phyloP scores from a whole-genome alignment of 108 stramenopile species.

The Cyclotella atomus region DNA sequence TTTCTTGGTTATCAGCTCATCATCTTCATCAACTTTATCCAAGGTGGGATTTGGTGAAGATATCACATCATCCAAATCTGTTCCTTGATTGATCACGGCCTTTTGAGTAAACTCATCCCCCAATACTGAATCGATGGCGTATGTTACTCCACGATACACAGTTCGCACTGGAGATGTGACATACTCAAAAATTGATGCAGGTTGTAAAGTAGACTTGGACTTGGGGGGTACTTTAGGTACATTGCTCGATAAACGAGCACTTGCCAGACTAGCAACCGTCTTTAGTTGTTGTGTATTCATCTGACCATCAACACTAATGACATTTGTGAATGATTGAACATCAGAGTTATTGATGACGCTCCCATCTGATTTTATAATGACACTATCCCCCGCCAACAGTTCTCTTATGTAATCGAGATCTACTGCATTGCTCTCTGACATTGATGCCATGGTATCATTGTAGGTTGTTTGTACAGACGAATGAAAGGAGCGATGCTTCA shows the following conservation, averaged over 20 bases:
- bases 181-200: neutral
- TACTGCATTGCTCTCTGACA: neutral
- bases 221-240: neutral
- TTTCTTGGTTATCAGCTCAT: neutral
- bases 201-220: neutral
- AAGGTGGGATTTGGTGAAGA: neutral
- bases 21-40: slow-evolving; percentile 9
- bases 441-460: no score
- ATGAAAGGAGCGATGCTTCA: no score
- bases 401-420: slow-evolving; percentile 13
- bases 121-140: neutral
- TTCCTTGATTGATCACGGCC: neutral
- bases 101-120: neutral
- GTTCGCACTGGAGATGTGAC: slow-evolving; percentile 1
- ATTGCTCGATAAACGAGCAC: neutral
- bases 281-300: neutral
- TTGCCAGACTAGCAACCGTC: neutral
- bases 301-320: neutral
- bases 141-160: neutral
- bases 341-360: slow-evolving; percentile 6
- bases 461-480: no score
- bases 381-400: slow-evolving; percentile 6
- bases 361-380: slow-evolving; percentile 18
- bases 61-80: slow-evolving; percentile 14
- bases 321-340: neutral